Conservation (phyloP, 1,284 basidiomycete genomes). For the Gastroboletus turbinatus region DNA sequence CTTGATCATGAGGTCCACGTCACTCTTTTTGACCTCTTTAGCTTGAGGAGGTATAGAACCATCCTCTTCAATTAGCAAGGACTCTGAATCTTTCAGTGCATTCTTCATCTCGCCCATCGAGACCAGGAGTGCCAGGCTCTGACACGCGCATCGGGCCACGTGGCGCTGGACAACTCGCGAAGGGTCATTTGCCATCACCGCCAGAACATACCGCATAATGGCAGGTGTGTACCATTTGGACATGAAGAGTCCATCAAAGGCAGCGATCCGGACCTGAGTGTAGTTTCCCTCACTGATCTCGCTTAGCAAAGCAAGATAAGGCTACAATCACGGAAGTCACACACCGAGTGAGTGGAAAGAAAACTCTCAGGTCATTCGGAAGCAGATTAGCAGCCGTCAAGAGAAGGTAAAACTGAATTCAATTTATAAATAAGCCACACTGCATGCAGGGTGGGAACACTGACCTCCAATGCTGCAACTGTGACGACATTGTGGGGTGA, state of each 20-base stretch:
- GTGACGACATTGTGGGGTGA: conserved; percentile 95
- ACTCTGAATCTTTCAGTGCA: conserved; percentile 69
- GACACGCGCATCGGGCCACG: conserved; percentile 83
- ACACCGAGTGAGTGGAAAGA: conserved; percentile 88
- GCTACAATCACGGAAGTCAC: conserved; percentile 23
- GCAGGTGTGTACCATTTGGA: conserved; percentile 84
- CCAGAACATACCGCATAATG: conserved; percentile 87
- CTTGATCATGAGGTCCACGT: conserved; percentile 80
- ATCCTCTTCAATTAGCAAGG: conserved; percentile 82
- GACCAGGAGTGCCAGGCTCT: conserved; percentile 85
- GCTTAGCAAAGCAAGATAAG: conserved; percentile 14
- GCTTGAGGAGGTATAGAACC: conserved; percentile 69
- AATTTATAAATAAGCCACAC: conserved; percentile 6
- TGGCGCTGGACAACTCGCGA: conserved; percentile 83
- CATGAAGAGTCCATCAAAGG: conserved; percentile 92
- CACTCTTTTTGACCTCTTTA: conserved; percentile 77
- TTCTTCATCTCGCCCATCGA: conserved; percentile 89
- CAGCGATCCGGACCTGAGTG: conserved; percentile 85
- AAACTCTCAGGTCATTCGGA: conserved; percentile 78
- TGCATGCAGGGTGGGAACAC: conserved; percentile 21
- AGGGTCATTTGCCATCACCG: conserved; percentile 86
- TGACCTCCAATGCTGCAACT: conserved; percentile 83
- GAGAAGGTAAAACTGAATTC: conserved; percentile 74
- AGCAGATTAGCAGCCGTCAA: conserved; percentile 79
- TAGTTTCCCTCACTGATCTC: conserved; percentile 84